Base-by-base conservation (phyloP, 768 basidiomycete species). In the Cyclocybe aegerita region DNA sequence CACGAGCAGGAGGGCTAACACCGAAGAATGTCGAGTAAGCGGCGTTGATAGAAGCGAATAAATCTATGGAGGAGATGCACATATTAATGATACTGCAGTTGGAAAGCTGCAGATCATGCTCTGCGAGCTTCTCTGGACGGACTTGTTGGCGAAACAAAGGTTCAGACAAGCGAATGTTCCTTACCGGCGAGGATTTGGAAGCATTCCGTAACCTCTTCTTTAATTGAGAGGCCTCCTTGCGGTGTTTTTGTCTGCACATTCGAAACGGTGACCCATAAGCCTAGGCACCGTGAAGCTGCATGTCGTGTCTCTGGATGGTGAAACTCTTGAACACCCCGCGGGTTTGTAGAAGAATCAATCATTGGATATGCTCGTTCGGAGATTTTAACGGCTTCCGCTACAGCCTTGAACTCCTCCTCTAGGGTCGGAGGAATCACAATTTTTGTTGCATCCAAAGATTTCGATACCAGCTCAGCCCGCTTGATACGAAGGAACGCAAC, bases 401-500 rank as follows among this genome's bases (percentile, higher is more conserved):
- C 35, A 4, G 52, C 44, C 3, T 58, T 44, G 46, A 68, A 79
- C 3, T 61, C 53, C 2, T 76, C 72, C 5, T 82, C 83, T 36
- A 93, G 67, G 4, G 86, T 50, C 4, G 77, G 68, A 6, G 87
- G 90, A 5, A 79, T 48, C 7, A 78, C 44, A 14, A 65, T 48
- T 11, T 57, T 46, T 3, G 23, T 15, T 6, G 38, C 31, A 11
- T 15, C 14, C 7, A 30, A 12, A 4, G 50, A 5, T 64, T 95
- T 98, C 4, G 71, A 59, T 52, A 78, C 76, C 30, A 98, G 70
- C 3, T 68, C 63, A 0, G 90, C 93, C 6, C 71, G 64, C 61
- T 87, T 87, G 50, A 98, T 79, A 49, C 90, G 82, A 12, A 98
- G 71, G 69, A 88, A 98, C 10, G 97, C 96, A 33, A 98, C 95